Evolutionary conservation across 208 protist genomes (phyloP), one percentile per base, ranked within the genome.

Genomic region (Strigomonas culicis): DNA sequence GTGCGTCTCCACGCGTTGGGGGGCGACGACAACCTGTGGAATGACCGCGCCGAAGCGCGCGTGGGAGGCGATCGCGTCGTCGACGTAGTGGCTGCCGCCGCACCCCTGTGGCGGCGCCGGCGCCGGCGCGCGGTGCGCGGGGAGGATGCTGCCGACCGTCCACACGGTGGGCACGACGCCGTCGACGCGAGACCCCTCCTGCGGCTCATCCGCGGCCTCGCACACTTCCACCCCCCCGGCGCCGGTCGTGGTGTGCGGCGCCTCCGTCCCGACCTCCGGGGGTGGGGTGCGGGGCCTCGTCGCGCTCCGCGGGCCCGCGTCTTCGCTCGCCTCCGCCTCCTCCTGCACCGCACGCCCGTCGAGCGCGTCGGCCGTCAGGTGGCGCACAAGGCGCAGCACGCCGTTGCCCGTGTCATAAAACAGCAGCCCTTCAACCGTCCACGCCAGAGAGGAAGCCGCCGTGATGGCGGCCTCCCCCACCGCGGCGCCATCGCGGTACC

Each of bases 351-450:
- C 56, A 6, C 8, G 46, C 19, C 8, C 31, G 2, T n/a, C 13
- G 36, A 25, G 1, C 2, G 31, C 28, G 19, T 7, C 41, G 34
- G 1, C 56, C 31, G 31, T 10, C 56, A 24, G 4, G 19, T 44
- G 31, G 3, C 30, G 25, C 24, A 51, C 4, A 3, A 63, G 43
- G 1, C 59, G 59, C 27, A 63, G n/a, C 11, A 34, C 59, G 10
- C 43, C 22, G 24, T 63, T 51, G 8, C 30, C 21, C 4, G 25
- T 24, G 44, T 63, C 59, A 27, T 30, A 30, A 31, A 63, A 53
- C 43, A 63, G n/a, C 32, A 63, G 44, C 8, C 59, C 59, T 7
- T 63, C 41, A 4, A 15, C 39, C 24, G 43, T 53, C 17, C 59
- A 63, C 24, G 25, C 31, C 59, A 36, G 17, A 39, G 44, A 49